Conservation (phyloP, 164 flowering plant species). For the Nymphaea colorata region DNA sequence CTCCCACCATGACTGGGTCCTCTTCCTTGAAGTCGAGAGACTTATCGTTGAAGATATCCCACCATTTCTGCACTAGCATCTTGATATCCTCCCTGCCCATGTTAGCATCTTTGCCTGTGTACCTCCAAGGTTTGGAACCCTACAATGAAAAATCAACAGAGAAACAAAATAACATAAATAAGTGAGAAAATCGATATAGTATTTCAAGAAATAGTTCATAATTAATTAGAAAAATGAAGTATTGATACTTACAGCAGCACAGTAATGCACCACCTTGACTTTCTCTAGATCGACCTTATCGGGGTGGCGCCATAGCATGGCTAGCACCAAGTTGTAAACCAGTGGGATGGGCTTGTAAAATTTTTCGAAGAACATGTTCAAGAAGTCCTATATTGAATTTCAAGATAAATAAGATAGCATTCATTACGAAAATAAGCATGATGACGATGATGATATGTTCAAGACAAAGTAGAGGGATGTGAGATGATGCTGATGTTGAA, state of each 20-base stretch:
- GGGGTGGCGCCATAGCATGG: conserved; percentile 26
- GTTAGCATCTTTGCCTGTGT: conserved; percentile 43
- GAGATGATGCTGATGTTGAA: no score
- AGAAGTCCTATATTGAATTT: conserved; percentile 24
- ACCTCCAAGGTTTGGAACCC: conserved; percentile 67
- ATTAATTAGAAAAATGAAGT: no score
- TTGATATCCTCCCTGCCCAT: conserved; percentile 55
- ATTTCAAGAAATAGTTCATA: no score
- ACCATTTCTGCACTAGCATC: conserved; percentile 50
- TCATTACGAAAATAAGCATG: no score
- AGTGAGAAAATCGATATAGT: no score
- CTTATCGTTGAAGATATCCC: conserved; percentile 39
- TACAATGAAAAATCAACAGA: conserved; percentile 14
- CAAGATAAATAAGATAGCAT: no score
- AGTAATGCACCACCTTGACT: conserved; percentile 15
- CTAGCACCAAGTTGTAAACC: conserved; percentile 24
- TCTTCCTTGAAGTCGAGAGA: conserved; percentile 29
- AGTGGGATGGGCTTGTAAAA: conserved; percentile 33
- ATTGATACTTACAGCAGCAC: conserved; percentile 12
- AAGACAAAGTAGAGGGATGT: no score
- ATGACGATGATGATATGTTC: no score
- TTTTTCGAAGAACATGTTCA: conserved; percentile 32
- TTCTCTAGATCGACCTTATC: conserved; percentile 12
- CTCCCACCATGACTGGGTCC: conserved; percentile 2
- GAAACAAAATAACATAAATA: no score